phyloP scores from a whole-genome alignment of 768 basidiomycete genomes.

The Phylloporus sp. region DNA sequence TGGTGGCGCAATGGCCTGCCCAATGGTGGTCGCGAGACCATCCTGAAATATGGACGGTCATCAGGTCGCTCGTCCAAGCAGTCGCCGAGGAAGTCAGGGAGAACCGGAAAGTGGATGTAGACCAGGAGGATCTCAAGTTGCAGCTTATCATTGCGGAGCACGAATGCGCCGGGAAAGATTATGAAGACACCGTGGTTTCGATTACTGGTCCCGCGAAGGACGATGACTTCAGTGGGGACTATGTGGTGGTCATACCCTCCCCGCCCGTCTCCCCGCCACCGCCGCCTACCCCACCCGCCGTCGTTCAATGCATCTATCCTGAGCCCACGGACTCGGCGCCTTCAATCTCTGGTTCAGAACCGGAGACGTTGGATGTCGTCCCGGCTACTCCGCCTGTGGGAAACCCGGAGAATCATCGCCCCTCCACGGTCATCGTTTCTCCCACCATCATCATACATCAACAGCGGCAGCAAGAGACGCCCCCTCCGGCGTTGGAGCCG shows the following conservation, averaged over 20 bases:
- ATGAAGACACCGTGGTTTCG: conserved; percentile 32
- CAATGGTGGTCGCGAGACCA: conserved; percentile 66
- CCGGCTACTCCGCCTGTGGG: conserved; percentile 1
- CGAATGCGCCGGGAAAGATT: conserved; percentile 42
- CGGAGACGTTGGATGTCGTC: conserved; percentile 5
- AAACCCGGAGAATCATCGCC: conserved; percentile 2
- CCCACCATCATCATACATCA: conserved; percentile 28
- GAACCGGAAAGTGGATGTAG: conserved; percentile 37
- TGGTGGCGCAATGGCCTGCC: conserved; percentile 64
- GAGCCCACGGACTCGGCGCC: not conserved
- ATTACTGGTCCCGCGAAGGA: conserved; percentile 15
- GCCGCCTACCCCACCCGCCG: conserved; percentile 14
- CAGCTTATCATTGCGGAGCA: conserved; percentile 49
- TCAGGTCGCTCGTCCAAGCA: conserved; percentile 55
- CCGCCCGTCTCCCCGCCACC: conserved; percentile 22
- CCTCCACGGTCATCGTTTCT: conserved; percentile 18
- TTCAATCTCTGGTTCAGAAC: not conserved
- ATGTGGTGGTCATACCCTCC: conserved; percentile 16
- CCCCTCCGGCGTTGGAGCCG: conserved; percentile 9
- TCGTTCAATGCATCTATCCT: conserved; percentile 14
- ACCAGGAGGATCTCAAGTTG: conserved; percentile 47
- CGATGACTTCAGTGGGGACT: conserved; percentile 9
- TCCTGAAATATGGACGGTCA: conserved; percentile 55
- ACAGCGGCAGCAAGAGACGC: conserved; percentile 16
- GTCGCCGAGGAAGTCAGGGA: conserved; percentile 64